Percentiles rank a stretch among this genome's conserved stretches.
Evolutionary conservation across 2,329 filamentous ascomycete genomes (phyloP).

Genomic region (Aspergillus sp.): DNA sequence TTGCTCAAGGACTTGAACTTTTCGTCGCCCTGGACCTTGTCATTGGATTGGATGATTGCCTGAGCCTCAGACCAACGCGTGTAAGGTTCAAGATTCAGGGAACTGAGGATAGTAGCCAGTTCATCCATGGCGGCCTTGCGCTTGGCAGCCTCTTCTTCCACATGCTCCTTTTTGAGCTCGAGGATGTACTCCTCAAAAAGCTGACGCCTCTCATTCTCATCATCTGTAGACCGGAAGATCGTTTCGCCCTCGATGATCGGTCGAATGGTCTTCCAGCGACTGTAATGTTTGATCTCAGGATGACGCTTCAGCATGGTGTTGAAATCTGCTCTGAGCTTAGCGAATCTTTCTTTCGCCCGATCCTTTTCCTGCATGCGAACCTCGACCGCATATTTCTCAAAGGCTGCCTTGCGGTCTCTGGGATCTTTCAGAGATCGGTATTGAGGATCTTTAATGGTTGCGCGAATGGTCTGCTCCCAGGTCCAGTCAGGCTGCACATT

Average conservation of each 20-base stretch:
- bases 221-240: constrained; percentile 86
- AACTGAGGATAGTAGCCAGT: constrained; percentile 72
- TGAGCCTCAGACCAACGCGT: constrained; percentile 93
- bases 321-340: constrained; percentile 91
- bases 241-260: constrained; percentile 94
- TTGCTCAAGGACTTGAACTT: constrained; percentile 84
- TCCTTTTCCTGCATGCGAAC: constrained; percentile 90
- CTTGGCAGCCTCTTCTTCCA: constrained; percentile 69
- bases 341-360: constrained; percentile 85
- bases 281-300: constrained; percentile 95
- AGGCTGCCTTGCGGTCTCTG: constrained; percentile 83
- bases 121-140: constrained; percentile 83
- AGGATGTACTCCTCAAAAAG: constrained; percentile 92
- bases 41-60: constrained; percentile 72
- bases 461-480: constrained; percentile 86
- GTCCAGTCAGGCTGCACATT: constrained; percentile 88
- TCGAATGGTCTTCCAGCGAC: constrained; percentile 92
- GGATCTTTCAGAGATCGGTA: constrained; percentile 92
- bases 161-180: constrained; percentile 76
- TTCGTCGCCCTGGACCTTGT: constrained; percentile 74
- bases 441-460: constrained; percentile 84
- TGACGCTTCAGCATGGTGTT: constrained; percentile 94
- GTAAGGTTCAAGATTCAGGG: constrained; percentile 83
- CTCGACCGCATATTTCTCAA: constrained; percentile 92
- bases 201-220: constrained; percentile 82